Evolutionary conservation across 768 basidiomycete genomes (phyloP).

Genomic region (Mycena leptocephala): DNA sequence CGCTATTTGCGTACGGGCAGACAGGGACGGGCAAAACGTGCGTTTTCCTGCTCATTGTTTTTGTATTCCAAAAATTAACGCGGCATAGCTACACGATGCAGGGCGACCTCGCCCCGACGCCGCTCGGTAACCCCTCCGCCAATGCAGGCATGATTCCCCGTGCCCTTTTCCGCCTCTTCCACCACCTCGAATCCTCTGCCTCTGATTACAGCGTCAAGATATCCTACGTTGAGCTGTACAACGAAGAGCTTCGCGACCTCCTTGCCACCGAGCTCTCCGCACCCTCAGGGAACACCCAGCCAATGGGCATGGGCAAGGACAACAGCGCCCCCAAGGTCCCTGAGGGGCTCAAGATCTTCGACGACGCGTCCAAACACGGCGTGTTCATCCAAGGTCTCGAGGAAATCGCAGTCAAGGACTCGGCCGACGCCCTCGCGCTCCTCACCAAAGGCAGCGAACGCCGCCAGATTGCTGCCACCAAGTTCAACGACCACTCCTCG

Average conservation of each 20-base stretch:
- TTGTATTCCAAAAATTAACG: constrained; percentile 6
- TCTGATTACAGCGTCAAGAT: constrained; percentile 94
- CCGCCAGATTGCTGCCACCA: constrained; percentile 94
- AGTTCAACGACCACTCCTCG: constrained; percentile 98
- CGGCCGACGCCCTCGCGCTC: constrained; percentile 86
- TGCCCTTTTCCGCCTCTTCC: constrained; percentile 92
- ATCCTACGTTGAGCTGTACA: constrained; percentile 96
- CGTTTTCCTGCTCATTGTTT: constrained; percentile 49
- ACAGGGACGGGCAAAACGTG: constrained; percentile 99
- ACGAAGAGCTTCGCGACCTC: constrained; percentile 97
- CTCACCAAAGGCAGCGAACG: constrained; percentile 92
- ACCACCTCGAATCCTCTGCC: constrained; percentile 83
- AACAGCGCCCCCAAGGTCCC: constrained; percentile 60
- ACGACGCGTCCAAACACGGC: constrained; percentile 90
- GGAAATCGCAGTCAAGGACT: constrained; percentile 88
- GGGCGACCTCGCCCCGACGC: constrained; percentile 88
- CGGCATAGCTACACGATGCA: constrained; percentile 92
- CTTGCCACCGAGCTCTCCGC: constrained; percentile 85
- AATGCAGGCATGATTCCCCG: constrained; percentile 98
- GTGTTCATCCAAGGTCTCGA: constrained; percentile 97
- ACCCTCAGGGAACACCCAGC: constrained; percentile 78
- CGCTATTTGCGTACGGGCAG: constrained; percentile 97
- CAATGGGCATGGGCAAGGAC: constrained; percentile 78
- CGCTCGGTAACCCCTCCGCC: constrained; percentile 89
- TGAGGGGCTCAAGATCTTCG: constrained; percentile 89